Base-by-base conservation (phyloP, 495 filamentous ascomycete genomes). In the Evansstolkia leycettana region DNA sequence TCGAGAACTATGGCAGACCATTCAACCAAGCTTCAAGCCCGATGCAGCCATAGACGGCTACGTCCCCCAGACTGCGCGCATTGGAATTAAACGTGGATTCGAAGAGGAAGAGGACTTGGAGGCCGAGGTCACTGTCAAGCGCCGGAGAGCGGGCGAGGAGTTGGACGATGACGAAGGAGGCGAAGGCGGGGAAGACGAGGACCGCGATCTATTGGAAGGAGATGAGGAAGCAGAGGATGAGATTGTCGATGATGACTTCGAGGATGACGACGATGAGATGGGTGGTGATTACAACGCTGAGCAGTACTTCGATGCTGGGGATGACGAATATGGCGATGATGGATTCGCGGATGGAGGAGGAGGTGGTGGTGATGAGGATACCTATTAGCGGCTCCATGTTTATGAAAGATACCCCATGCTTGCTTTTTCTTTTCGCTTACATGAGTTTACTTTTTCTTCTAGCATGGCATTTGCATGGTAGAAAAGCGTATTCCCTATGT, bases 251-350 rank as follows among this genome's bases (percentile, higher is more conserved):
- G 67, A 76, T 43, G 66, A 77, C 26, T 75, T 70, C 31, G 60
- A 65, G 29, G 67, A 69, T 9, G 66, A 73, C 36, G 70, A 73
- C 1, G 69, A 73, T 35, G 70, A 73, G 13, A 65, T 69, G 64
- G 70, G 64, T 7, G 70, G 66, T 0, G 70, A 73, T 40, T 78
- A 79, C 51, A 76, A 79, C 43, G 75, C 75, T 0, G 75, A 79
- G 40, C 65, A 75, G 33, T 78, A 78, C 58, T 80, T 78, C 38
- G 75, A 78, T 45, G 70, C 57, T 24, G 75, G 75, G 6, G 75
- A 71, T 30, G 73, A 74, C 38, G 75, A 80, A 20, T 63, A 54
- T 39, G 66, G 62, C 17, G 67, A 71, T 28, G 69, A 69, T 41
- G 55, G 56, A 5, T 62, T 63, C 42, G 65, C 50, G 3, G 67